Evolutionary conservation across 768 basidiomycete species (phyloP), one percentile per base, ranked within the genome.

Genomic region (Russula sp.): DNA sequence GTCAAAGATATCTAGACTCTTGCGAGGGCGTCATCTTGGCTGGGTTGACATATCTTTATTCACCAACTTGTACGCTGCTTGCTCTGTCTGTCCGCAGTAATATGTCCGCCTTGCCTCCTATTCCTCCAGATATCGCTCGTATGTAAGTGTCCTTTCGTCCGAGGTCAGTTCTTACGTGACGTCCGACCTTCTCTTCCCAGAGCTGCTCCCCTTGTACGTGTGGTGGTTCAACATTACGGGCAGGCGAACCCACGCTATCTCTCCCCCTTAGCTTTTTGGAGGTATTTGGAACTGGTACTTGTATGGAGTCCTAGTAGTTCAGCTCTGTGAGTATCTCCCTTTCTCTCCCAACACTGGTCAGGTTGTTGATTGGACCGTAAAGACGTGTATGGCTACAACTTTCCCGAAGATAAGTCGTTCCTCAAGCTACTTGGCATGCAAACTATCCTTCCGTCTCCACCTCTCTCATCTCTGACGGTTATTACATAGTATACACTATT

Each of bases 251-350:
- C 11, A 40, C 5, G 14, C 6, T 18, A 27, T 20, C 39, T 11
- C 14, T 62, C 51, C 20, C 6, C 32, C 2, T 51, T 22, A 51
- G 40, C 39, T 37, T 18, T 11, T 63, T 5, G 62, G 56, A n/a
- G 22, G 10, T 20, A 18, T 73, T 27, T 62, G 69, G 55, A 71
- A 72, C 57, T 72, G 66, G 58, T 53, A 59, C 31, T 55, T 74
- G 9, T 74, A 65, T 50, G 73, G 73, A 4, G 66, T 70, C 16
- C 66, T 74, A 11, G 27, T 61, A 0, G 64, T 72, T 22, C 73
- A 74, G 67, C 60, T 67, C 51, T 74, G 73, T 74, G 50, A 63
- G 73, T 59, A 0, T 10, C 27, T 13, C 27, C 20, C 34, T 11
- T 8, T n/a, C 40, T 20, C 22, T 22, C 39, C 6, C 20, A 13